These are phyloP conservation scores for Mycothermus thermophilus DNA, from an alignment of 495 filamentous ascomycete genomes.

Conservation along the genomic window DNA sequence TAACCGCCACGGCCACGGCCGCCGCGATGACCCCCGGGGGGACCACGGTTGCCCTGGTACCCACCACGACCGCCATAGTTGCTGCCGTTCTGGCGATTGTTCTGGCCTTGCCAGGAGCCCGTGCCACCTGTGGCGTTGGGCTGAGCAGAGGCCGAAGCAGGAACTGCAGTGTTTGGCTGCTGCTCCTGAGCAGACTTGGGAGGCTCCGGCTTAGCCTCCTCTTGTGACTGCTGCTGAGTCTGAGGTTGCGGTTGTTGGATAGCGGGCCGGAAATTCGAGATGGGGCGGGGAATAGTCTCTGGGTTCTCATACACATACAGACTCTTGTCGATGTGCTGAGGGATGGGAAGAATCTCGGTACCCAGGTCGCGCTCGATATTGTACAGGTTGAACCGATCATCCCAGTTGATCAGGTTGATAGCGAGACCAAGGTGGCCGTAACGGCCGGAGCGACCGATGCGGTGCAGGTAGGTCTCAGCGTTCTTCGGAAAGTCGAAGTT, in stretches of 20 bases:
- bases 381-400: conserved; percentile 96
- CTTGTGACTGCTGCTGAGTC: conserved; percentile 15
- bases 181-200: conserved; percentile 13
- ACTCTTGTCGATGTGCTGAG: conserved; percentile 87
- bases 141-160: too few species aligned
- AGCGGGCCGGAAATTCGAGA: conserved; percentile 29
- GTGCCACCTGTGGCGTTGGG: not conserved
- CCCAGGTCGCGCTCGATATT: conserved; percentile 95
- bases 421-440: conserved; percentile 95
- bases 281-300: conserved; percentile 78
- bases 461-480: conserved; percentile 96
- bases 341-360: conserved; percentile 94
- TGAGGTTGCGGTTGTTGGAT: conserved; percentile 16
- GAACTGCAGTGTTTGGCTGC: too few species aligned
- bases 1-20: conserved; percentile 24
- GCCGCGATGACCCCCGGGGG: conserved; percentile 16
- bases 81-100: conserved; percentile 13
- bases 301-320: conserved; percentile 97
- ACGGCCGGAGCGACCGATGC: conserved; percentile 91
- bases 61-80: conserved; percentile 13
- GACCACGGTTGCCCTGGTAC: conserved; percentile 30
- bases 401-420: conserved; percentile 99
- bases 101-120: conserved; percentile 8
- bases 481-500: conserved; percentile 99
- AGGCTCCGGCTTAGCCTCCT: conserved; percentile 12